Conservation (phyloP, 805 yeast genomes). For the Myxozyma geophila region DNA sequence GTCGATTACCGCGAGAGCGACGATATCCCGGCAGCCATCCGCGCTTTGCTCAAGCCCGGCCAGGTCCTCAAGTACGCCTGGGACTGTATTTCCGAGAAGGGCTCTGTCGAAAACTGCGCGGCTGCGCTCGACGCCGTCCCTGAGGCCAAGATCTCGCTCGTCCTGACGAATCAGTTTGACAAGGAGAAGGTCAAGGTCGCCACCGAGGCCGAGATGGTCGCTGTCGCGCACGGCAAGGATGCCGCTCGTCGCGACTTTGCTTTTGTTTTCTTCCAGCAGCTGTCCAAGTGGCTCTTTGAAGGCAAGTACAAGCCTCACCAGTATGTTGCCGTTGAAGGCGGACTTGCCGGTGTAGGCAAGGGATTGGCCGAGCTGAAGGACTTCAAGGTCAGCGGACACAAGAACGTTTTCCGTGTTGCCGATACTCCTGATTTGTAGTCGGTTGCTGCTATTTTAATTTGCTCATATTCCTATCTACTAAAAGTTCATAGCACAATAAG, state of each 20-base stretch:
- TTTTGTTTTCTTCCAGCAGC: constrained; percentile 22
- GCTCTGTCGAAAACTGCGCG: constrained; percentile 12
- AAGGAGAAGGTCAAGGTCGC: constrained; percentile 7
- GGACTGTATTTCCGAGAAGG: constrained; percentile 24
- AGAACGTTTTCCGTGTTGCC: constrained; percentile 25
- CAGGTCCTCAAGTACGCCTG: constrained; percentile 24
- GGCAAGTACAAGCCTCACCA: constrained; percentile 21
- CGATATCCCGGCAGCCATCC: constrained; percentile 19
- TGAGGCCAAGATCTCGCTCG: constrained; percentile 12
- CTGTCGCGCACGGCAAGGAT: constrained; percentile 21
- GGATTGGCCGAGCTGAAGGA: constrained; percentile 14
- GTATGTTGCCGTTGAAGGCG: constrained; percentile 23
- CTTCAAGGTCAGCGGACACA: constrained; percentile 23
- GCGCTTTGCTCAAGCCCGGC: constrained; percentile 19
- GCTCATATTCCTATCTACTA: no score
- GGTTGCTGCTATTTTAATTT: background rate
- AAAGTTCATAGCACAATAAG: background rate
- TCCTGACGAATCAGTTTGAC: constrained; percentile 17
- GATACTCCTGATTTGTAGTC: constrained; percentile 27
- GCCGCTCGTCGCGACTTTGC: constrained; percentile 28
- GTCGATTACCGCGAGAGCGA: constrained; percentile 26
- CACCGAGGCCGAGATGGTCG: constrained; percentile 11
- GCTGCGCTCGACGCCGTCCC: constrained; percentile 23
- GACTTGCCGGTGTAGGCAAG: constrained; percentile 25
- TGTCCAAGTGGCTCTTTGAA: constrained; percentile 31